Evolutionary conservation across 1,284 basidiomycete genomes (phyloP).

Genomic region (Cystobasidium pallidum): DNA sequence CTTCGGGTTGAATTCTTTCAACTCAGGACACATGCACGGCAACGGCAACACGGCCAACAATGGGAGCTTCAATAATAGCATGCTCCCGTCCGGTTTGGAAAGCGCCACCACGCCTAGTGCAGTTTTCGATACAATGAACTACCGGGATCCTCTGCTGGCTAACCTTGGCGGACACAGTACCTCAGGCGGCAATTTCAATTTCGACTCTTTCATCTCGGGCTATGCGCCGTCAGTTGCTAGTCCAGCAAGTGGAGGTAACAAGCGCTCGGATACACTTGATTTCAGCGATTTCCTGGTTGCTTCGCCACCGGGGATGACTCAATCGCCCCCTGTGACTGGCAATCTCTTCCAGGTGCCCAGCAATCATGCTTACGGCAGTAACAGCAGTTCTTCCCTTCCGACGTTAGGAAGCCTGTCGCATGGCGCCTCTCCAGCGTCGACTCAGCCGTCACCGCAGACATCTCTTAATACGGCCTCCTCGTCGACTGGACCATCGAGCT

Average conservation of each 20-base stretch:
- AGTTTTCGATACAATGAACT: slow-evolving; percentile 39
- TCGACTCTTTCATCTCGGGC: slow-evolving; percentile 8
- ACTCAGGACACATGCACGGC: neutral
- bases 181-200: slow-evolving; percentile 11
- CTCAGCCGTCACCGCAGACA: slow-evolving; percentile 8
- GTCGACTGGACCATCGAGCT: neutral
- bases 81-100: neutral
- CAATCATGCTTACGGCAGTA: neutral
- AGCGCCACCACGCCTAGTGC: slow-evolving; percentile 26
- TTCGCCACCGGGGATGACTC: slow-evolving; percentile 27
- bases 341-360: slow-evolving; percentile 3
- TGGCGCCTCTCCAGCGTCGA: slow-evolving; percentile 20
- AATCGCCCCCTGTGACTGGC: neutral
- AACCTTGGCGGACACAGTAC: neutral
- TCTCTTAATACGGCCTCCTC: neutral
- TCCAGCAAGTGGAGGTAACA: neutral
- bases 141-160: slow-evolving; percentile 32
- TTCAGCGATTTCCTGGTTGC: slow-evolving; percentile 40
- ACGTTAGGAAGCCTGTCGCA: slow-evolving; percentile 8
- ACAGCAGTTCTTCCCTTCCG: slow-evolving; percentile 32
- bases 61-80: neutral
- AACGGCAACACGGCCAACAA: neutral
- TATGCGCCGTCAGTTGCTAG: neutral
- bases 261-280: slow-evolving; percentile 16
- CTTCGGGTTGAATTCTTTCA: neutral